Evolutionary conservation across 2,329 filamentous ascomycete species (phyloP).

Genomic region (Fonsecaea erecta): DNA sequence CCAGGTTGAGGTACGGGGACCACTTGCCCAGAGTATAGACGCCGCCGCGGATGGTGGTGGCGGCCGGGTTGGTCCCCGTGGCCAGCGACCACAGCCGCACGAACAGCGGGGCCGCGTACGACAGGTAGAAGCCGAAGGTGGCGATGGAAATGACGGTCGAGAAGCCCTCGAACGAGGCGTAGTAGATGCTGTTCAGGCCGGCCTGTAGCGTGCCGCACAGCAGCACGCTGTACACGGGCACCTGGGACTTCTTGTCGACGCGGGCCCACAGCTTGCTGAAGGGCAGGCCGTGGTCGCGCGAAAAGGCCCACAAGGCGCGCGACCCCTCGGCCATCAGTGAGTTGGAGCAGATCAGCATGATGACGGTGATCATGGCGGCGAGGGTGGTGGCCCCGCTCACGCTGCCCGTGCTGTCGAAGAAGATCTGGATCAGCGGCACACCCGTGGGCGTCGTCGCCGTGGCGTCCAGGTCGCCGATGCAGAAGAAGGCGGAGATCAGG

Average conservation of each 20-base stretch:
- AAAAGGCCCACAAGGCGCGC: conserved; percentile 45
- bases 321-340: conserved; percentile 34
- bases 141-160: conserved; percentile 62
- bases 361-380: conserved; percentile 55
- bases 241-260: conserved; percentile 49
- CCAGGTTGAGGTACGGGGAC: conserved; percentile 52
- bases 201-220: conserved; percentile 60
- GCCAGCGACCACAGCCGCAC: conserved; percentile 56
- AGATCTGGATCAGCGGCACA: conserved; percentile 59
- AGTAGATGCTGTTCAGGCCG: conserved; percentile 60
- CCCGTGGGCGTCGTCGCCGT: conserved; percentile 55
- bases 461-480: conserved; percentile 55
- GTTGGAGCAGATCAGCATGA: conserved; percentile 51
- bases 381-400: conserved; percentile 53
- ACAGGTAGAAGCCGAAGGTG: conserved; percentile 64
- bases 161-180: conserved; percentile 60
- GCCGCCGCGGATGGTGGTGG: conserved; percentile 46
- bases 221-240: conserved; percentile 52
- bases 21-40: conserved; percentile 51
- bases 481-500: conserved; percentile 56
- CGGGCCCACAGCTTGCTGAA: conserved; percentile 48
- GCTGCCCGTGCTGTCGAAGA: conserved; percentile 55
- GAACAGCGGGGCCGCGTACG: conserved; percentile 61
- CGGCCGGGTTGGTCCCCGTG: conserved; percentile 49
- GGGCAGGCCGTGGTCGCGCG: conserved; percentile 56